A percentile compares a stretch with the other conserved stretches of the same genome.
Conservation (phyloP, 768 basidiomycete genomes). For the Boletellus ananiceps region DNA sequence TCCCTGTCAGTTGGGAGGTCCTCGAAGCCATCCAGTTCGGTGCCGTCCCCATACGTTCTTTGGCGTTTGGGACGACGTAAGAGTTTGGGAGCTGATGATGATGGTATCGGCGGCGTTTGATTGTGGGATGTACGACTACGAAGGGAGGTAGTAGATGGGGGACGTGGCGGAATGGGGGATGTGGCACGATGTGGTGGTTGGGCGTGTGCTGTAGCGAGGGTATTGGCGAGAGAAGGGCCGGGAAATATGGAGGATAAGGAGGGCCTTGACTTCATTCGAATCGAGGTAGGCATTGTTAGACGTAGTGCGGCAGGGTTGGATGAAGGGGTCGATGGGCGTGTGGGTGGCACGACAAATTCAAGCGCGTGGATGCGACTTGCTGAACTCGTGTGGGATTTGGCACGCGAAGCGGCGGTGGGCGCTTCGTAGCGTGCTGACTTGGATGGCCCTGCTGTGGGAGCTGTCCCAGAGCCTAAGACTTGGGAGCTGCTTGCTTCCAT, state of each 20-base stretch:
- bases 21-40: slow-evolving; percentile 83
- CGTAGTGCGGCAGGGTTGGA: slow-evolving; percentile 72
- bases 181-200: slow-evolving; percentile 43
- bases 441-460: slow-evolving; percentile 31
- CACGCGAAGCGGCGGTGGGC: slow-evolving; percentile 77
- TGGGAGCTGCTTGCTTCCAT: slow-evolving; percentile 57
- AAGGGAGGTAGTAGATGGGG: slow-evolving; percentile 52
- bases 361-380: slow-evolving; percentile 53
- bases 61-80: slow-evolving; percentile 74
- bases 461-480: slow-evolving; percentile 49
- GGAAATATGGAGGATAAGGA: slow-evolving; percentile 75
- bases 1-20: slow-evolving; percentile 85
- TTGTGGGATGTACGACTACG: slow-evolving; percentile 32
- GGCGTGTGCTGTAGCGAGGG: slow-evolving; percentile 21
- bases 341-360: slow-evolving; percentile 70
- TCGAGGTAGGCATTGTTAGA: slow-evolving; percentile 84
- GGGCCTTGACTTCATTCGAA: slow-evolving; percentile 68
- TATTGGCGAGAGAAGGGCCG: slow-evolving; percentile 33
- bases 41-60: slow-evolving; percentile 79
- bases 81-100: slow-evolving; percentile 55
- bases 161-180: slow-evolving; percentile 57
- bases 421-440: slow-evolving; percentile 61
- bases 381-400: slow-evolving; percentile 64
- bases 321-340: slow-evolving; percentile 76
- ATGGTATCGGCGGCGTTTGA: slow-evolving; percentile 33